Percentiles rank a stretch among this genome's conserved stretches.
Conservation (phyloP, 2,329 filamentous ascomycete genomes). For the Truncatella angustata region DNA sequence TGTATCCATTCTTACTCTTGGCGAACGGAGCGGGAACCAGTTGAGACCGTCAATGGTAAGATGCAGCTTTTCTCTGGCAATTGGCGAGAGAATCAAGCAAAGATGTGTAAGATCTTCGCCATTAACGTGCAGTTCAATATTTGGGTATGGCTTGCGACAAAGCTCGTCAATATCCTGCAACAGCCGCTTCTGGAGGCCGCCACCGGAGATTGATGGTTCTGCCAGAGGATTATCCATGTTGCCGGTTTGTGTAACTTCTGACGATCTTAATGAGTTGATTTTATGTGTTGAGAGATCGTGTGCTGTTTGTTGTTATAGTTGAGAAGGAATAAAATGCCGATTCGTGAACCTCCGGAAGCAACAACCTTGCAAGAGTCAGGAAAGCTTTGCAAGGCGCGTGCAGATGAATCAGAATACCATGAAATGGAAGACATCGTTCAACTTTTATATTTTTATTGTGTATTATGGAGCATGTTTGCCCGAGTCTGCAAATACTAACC, state of each 20-base stretch:
- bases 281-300: too few species aligned
- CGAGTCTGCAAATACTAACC: not conserved
- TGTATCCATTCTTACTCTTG: constrained; percentile 38
- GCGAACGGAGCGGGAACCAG: constrained; percentile 38
- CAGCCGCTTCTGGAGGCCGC: constrained; percentile 26
- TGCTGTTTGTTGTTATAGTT: too few species aligned
- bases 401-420: not conserved
- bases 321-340: too few species aligned
- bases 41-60: constrained; percentile 35
- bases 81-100: constrained; percentile 43
- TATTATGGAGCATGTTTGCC: not conserved
- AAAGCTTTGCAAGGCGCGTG: not conserved
- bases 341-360: not conserved
- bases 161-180: constrained; percentile 46
- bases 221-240: not conserved
- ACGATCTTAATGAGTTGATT: too few species aligned
- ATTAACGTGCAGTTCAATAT: constrained; percentile 37
- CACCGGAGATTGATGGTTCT: too few species aligned
- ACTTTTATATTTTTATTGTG: not conserved
- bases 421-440: not conserved
- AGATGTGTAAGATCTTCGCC: constrained; percentile 33
- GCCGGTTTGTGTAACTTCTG: not conserved
- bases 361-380: not conserved
- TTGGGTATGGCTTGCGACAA: constrained; percentile 42
- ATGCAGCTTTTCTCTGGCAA: constrained; percentile 38